These are phyloP conservation scores for Blastobotrys mokoenaii DNA, from an alignment of 805 yeast genomes.

Conservation along the genomic window DNA sequence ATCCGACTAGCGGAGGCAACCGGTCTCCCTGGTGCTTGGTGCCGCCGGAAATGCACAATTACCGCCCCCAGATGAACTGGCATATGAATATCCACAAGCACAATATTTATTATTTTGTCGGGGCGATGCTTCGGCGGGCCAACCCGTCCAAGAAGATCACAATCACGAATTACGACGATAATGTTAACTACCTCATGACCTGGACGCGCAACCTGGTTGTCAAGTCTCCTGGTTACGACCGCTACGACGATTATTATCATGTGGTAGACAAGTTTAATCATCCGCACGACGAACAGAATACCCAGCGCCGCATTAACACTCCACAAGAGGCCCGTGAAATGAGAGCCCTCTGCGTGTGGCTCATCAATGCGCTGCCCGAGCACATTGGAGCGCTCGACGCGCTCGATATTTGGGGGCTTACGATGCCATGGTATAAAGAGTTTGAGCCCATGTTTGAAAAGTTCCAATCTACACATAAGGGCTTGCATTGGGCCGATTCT, in stretches of 20 bases:
- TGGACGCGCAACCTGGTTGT: background rate
- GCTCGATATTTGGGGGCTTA: background rate
- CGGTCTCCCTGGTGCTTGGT: background rate
- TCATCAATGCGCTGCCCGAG: background rate
- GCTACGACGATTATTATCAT: too few species aligned
- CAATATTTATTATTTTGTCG: too few species aligned
- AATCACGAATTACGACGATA: background rate
- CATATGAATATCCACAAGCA: background rate
- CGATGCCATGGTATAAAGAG: background rate
- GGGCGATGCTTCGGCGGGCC: too few species aligned
- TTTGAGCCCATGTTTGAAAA: background rate
- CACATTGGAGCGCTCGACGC: background rate
- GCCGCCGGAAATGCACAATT: background rate
- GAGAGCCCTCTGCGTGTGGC: background rate
- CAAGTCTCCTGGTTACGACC: background rate
- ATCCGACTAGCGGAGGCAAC: background rate
- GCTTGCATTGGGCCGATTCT: background rate
- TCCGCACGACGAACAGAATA: background rate
- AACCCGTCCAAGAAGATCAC: too few species aligned
- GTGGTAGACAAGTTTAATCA: too few species aligned
- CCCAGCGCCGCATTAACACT: background rate
- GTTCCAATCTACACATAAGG: background rate
- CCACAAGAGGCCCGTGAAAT: background rate
- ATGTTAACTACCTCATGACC: background rate
- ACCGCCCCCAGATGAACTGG: background rate